Percentiles rank a stretch among this genome's conserved stretches.
phyloP scores from a whole-genome alignment of 2,329 filamentous ascomycete species.

The Tolypocladium sp. region DNA sequence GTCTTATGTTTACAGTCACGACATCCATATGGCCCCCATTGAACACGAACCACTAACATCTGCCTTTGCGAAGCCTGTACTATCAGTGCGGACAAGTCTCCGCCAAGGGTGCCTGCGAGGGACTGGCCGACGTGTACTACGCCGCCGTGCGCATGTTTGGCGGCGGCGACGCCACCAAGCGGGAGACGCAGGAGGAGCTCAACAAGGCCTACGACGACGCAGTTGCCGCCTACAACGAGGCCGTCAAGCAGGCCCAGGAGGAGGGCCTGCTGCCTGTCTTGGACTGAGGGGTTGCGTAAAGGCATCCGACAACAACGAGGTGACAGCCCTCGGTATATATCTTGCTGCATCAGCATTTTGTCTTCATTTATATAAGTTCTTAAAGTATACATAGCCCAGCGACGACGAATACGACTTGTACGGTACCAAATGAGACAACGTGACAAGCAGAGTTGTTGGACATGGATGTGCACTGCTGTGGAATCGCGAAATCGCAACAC shows the following conservation, averaged over 20 bases:
- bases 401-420: neutral
- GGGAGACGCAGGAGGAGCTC: slow-evolving; percentile 13
- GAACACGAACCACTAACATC: neutral
- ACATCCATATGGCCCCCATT: neutral
- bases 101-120: slow-evolving; percentile 16
- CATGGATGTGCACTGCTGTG: neutral
- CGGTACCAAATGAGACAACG: neutral
- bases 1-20: slow-evolving; percentile 4
- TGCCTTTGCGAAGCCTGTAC: slow-evolving; percentile 18
- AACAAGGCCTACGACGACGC: slow-evolving; percentile 23
- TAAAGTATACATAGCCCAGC: neutral
- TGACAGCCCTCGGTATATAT: neutral
- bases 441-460: neutral
- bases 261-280: slow-evolving; percentile 18
- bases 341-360: neutral
- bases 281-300: neutral
- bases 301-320: neutral
- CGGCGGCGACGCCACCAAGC: slow-evolving; percentile 19
- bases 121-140: slow-evolving; percentile 31
- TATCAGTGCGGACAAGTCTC: slow-evolving; percentile 21
- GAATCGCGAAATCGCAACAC: neutral
- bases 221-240: slow-evolving; percentile 22
- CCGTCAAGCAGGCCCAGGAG: slow-evolving; percentile 24
- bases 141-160: slow-evolving; percentile 27
- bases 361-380: neutral